Percentiles rank a stretch among this genome's conserved stretches.
Conservation (phyloP, 2,329 filamentous ascomycete species). For the Phyllosticta capitalensis region DNA sequence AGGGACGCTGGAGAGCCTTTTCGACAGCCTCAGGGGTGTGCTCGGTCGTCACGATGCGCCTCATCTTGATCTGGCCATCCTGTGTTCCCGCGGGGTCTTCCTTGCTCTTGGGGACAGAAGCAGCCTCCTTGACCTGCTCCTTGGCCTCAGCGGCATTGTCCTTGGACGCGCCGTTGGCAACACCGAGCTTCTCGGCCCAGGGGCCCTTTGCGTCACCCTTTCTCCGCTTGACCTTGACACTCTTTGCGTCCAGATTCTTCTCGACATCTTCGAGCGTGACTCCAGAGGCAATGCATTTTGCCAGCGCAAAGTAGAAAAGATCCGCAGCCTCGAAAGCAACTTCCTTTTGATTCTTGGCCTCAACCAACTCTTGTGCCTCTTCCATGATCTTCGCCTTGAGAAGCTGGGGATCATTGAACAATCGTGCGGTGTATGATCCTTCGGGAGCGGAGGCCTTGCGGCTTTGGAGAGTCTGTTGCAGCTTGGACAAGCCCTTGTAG, state of each 20-base stretch:
- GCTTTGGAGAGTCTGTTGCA: constrained; percentile 77
- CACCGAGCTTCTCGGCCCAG: constrained; percentile 67
- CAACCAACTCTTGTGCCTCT: constrained; percentile 89
- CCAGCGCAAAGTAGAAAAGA: constrained; percentile 88
- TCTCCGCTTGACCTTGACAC: constrained; percentile 86
- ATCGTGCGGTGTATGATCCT: constrained; percentile 85
- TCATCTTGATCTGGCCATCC: constrained; percentile 67
- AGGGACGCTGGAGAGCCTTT: constrained; percentile 74
- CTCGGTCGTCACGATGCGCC: constrained; percentile 59
- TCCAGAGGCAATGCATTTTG: constrained; percentile 76
- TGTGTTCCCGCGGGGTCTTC: constrained; percentile 40
- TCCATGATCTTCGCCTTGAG: constrained; percentile 96
- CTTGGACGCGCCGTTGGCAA: constrained; percentile 16
- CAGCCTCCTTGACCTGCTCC: constrained; percentile 41
- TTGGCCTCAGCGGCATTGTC: constrained; percentile 17
- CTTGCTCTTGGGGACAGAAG: constrained; percentile 43
- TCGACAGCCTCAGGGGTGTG: constrained; percentile 57
- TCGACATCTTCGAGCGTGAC: constrained; percentile 85
- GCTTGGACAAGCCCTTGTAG: constrained; percentile 66
- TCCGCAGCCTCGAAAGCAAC: constrained; percentile 93
- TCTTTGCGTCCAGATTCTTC: constrained; percentile 86
- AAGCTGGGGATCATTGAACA: constrained; percentile 87
- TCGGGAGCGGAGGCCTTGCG: constrained; percentile 74
- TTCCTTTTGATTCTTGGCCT: constrained; percentile 71
- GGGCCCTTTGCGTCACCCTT: constrained; percentile 90